Percentiles rank a stretch among this genome's conserved stretches.
These are phyloP conservation scores for Fusarium fujikuroi DNA, from an alignment of 2,329 filamentous ascomycete species.

Conservation along the genomic window DNA sequence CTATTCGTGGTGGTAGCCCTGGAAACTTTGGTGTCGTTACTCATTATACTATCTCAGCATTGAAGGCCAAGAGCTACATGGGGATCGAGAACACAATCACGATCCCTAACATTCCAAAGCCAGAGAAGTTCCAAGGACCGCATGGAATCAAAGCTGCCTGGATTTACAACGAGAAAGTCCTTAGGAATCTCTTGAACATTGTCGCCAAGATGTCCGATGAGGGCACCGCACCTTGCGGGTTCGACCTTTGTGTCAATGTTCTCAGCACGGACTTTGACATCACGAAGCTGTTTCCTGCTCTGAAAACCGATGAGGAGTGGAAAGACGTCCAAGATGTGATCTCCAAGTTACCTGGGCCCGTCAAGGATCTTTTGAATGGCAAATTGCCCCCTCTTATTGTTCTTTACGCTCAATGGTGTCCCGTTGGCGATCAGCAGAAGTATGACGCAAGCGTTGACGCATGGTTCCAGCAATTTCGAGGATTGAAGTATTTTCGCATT, in stretches of 20 bases:
- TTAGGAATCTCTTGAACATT: background rate
- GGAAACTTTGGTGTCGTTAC: background rate
- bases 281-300: background rate
- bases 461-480: background rate
- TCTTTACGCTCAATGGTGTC: background rate
- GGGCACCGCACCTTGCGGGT: background rate
- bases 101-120: background rate
- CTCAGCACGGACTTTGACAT: background rate
- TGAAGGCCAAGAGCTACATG: background rate
- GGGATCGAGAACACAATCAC: background rate
- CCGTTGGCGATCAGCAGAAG: background rate
- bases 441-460: background rate
- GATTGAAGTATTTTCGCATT: background rate
- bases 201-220: background rate
- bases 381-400: background rate
- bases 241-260: background rate
- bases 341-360: background rate
- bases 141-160: background rate
- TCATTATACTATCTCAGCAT: background rate
- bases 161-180: background rate
- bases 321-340: too few relatives aligned
- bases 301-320: background rate
- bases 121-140: background rate
- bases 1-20: background rate
- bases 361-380: accelerated